A percentile compares a stretch with the other conserved stretches of the same genome.
These are phyloP conservation scores for Penicillium sp. DNA, from an alignment of 2,329 filamentous ascomycete species.

Conservation along the genomic window DNA sequence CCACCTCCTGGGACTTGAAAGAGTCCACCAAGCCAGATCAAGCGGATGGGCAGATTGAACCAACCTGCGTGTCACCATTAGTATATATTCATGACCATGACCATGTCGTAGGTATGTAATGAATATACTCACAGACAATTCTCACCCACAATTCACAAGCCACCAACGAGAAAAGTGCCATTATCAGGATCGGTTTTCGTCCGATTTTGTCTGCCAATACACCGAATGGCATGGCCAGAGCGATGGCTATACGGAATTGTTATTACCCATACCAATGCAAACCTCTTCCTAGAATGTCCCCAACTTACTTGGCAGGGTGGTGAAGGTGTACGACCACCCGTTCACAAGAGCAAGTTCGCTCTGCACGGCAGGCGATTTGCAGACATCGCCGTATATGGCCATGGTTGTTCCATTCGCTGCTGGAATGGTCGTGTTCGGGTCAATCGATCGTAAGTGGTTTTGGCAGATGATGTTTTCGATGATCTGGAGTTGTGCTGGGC, in stretches of 20 bases:
- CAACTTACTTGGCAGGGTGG: conserved; percentile 19
- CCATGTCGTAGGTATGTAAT: not conserved
- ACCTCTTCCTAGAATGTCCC: not conserved
- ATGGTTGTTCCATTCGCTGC: not conserved
- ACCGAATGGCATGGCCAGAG: conserved; percentile 27
- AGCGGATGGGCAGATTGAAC: conserved; percentile 21
- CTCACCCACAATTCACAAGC: conserved; percentile 24
- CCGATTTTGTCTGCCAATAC: conserved; percentile 28
- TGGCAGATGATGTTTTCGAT: conserved; percentile 27
- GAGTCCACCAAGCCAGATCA: conserved; percentile 24
- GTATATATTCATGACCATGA: not conserved
- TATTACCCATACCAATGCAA: not conserved
- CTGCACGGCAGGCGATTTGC: conserved; percentile 30
- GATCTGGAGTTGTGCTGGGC: conserved; percentile 24
- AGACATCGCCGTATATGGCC: conserved; percentile 14
- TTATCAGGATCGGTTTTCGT: conserved; percentile 22
- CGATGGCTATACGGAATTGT: conserved; percentile 18
- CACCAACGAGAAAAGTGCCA: conserved; percentile 20
- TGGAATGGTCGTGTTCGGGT: not conserved
- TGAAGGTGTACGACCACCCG: conserved; percentile 26
- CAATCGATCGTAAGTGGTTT: conserved; percentile 1
- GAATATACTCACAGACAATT: conserved; percentile 23
- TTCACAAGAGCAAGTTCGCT: conserved; percentile 26
- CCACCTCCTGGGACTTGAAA: conserved; percentile 26
- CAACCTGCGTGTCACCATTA: conserved; percentile 4